A percentile compares a stretch with the other conserved stretches of the same genome.
Evolutionary conservation across 495 filamentous ascomycete genomes (phyloP).

Genomic region (Lasiosphaeria hispida): DNA sequence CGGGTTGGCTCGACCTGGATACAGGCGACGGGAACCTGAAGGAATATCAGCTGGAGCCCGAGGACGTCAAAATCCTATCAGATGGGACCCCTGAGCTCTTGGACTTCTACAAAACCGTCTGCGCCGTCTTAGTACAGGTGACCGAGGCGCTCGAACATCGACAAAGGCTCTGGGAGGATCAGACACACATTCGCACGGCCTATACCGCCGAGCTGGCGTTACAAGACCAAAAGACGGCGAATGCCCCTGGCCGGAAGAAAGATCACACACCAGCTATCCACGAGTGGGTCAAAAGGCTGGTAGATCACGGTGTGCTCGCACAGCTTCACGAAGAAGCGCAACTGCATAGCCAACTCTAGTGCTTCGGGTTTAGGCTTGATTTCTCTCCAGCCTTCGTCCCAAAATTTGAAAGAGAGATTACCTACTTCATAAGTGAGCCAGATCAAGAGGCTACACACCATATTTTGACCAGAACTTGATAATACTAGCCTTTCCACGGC

Average conservation of each 20-base stretch:
- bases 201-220: conserved; percentile 25
- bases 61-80: conserved; percentile 16
- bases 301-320: conserved; percentile 38
- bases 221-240: conserved; percentile 24
- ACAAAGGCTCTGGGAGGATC: conserved; percentile 23
- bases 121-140: conserved; percentile 8
- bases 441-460: too few species aligned
- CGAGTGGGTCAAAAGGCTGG: conserved; percentile 42
- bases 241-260: conserved; percentile 33
- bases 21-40: conserved; percentile 17
- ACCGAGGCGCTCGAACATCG: conserved; percentile 17
- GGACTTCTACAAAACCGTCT: conserved; percentile 6
- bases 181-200: conserved; percentile 23
- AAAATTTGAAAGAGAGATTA: too few species aligned
- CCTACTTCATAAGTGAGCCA: too few species aligned
- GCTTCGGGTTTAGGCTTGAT: background rate
- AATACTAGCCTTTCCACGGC: too few species aligned
- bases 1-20: background rate
- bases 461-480: too few species aligned
- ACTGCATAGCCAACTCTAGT: background rate
- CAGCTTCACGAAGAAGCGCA: conserved; percentile 29
- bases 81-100: background rate
- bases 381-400: too few species aligned
- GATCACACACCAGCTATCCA: conserved; percentile 45
- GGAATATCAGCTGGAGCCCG: conserved; percentile 22